Base-by-base conservation (phyloP, 805 yeast species). In the Candida yuanshanica region DNA sequence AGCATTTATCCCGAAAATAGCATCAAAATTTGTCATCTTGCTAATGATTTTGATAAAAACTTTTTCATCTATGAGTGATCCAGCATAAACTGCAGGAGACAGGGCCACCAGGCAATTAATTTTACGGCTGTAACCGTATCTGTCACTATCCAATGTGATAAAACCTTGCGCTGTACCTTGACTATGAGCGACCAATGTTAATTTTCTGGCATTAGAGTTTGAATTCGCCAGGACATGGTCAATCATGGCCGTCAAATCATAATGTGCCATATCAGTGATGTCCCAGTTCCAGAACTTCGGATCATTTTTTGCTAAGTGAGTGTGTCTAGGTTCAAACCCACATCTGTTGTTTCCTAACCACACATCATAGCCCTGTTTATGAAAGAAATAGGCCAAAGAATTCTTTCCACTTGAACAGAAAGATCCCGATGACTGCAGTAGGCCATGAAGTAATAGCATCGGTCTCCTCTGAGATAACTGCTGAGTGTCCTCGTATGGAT, bases 271-370 rank as follows among this genome's bases (percentile, higher is more conserved):
- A 35, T 87, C 91, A n/a, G 71, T 63, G 38, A 93, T 72, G 55
- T 86, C 91, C 99, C 99, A 91, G 50, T 84, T 80, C 99, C 99
- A 91, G 78, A 83, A 84, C 38, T 67, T 53, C 2, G 69, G 68
- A 50, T 75, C 72, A 42, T 53, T 50, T 5, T 64, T 46, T 27
- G 68, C 64, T 46, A 67, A 70, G 42, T 60, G 60, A 44, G 68
- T 60, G 64, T 90, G 95, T 38, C 70, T 65, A 0, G 95, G 85
- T 31, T 74, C 68, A 56, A 90, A 84, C 6, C 96, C 95, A 49
- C 96, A 83, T 47, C 99, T 65, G 56, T 89, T 90, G 55, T 89
- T 87, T 1, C 96, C 96, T 41, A 89, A 59, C 96, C 96, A 89
- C 8, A 89, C 88, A 51, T 89, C 96, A 53, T 72, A 86, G 0